Base-by-base conservation (phyloP, 2,329 filamentous ascomycete species). In the Colletotrichum chlorophyti region DNA sequence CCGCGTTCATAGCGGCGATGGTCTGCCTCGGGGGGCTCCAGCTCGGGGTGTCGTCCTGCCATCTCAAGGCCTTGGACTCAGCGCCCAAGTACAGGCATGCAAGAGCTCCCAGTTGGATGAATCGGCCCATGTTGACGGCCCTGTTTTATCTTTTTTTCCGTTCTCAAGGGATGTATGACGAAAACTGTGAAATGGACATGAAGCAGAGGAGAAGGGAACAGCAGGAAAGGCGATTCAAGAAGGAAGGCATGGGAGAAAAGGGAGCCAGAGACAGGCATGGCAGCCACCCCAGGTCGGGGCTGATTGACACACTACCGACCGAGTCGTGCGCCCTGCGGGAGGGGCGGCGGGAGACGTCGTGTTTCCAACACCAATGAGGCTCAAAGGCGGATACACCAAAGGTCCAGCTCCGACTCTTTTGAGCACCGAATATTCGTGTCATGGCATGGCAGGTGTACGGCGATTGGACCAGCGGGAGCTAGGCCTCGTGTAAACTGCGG, bases 21-120 rank as follows among this genome's bases (percentile, higher is more conserved):
- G 70, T 72, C 62, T 69, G 55, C 35, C 57, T 63, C 4, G 70
- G 53, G 1, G 68, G 68, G 9, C 48, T 35, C 69, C 69, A 71
- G 41, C 57, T 60, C 6, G 54, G 41, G 24, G 58, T 62, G 23
- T 65, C 53, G 21, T 61, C 43, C 15, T 66, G 60, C 68, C 68
- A 69, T 57, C 60, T 66, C 24, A 66, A 27, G 5, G 59, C 55
- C 50, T 69, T 69, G 43, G 64, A 63, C 34, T 65, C 53, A 10
- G 37, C 63, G 21, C 60, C 52, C 12, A 60, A 35, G 17, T 65
- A 48, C 37, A 61, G 52, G 59, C 63, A 65, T 61, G 64, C 62
- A 34, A 66, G 34, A 49, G 64, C 64, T 31, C 62, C 65, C n/a
- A 57, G 35, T 27, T 59, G 58, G 24, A 65, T 9, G 24, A 58